Evolutionary conservation across 176 grass and related monocot species (phyloP), one percentile per base, ranked within the genome.

Genomic region (Bolboschoenus planiculmis): DNA sequence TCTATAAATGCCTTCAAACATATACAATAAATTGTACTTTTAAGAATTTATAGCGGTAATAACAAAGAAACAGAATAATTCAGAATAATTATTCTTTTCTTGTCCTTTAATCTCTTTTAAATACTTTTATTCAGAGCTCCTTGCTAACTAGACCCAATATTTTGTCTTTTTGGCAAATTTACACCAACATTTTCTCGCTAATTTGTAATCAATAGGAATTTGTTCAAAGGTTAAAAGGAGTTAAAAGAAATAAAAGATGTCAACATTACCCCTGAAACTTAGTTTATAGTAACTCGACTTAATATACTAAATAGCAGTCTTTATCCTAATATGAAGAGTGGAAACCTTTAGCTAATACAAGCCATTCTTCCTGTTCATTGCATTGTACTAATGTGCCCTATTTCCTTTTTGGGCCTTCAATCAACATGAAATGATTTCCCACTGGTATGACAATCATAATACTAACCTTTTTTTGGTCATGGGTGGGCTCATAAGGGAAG

Each of bases 401-500:
- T 70, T 70, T 70, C 11, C 11, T 75, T 50, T 67, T 3, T 8
- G 33, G 59, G 33, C 7, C 33, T 67, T n/a, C 2, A 10, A 67
- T 37, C 34, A 67, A 67, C 63, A 67, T 67, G 63, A 67, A 66
- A 66, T 66, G 62, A 36, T 66, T 66, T 63, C 36, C 15, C 0
- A 67, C 63, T 75, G 43, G 43, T 29, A 50, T 23, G 9, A 29
- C 4, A 50, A 71, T 30, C 11, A 72, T 50, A 23, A 24, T 10
- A 56, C 46, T 33, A 20, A 93, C 95, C 92, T 95, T 89, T 73
- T 89, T 88, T 88, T 98, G 95, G 61, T 98, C 95, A 61, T 84
- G 87, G 62, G 95, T 98, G 42, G 95, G 95, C 66, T 94, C 87
- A 68, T 95, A 98, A 62, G 92, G 90, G 81, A 98, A 98, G 76